Evolutionary conservation across 148 eudicot species (phyloP).

Genomic region (Cornus kousa): DNA sequence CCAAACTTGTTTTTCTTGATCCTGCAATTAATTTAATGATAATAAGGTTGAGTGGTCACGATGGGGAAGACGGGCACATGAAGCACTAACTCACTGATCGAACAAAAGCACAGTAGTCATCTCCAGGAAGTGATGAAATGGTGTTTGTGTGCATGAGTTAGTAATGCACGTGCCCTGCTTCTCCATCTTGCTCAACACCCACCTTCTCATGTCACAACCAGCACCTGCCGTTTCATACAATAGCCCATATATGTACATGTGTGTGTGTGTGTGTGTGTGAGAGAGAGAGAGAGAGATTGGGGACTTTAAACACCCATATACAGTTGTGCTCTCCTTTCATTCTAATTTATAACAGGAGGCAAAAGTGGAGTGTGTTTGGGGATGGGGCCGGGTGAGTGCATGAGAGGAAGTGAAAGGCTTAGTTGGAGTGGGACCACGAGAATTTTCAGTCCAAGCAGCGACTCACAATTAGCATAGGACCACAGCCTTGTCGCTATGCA

Average conservation of each 20-base stretch:
- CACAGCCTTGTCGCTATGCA: conserved; percentile 19
- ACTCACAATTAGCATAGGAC: conserved; percentile 28
- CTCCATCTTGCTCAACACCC: conserved; percentile 94
- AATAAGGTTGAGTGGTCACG: conserved; percentile 77
- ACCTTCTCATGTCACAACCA: conserved; percentile 26
- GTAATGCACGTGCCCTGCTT: conserved; percentile 99
- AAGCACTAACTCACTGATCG: conserved; percentile 61
- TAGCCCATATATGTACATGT: not conserved
- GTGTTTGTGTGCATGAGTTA: conserved; percentile 41
- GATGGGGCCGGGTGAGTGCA: conserved; percentile 13
- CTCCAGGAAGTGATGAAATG: not conserved
- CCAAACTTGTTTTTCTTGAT: not conserved
- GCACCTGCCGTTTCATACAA: not conserved
- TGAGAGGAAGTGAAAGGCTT: conserved; percentile 11
- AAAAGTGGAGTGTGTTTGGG: conserved; percentile 4
- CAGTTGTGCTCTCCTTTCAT: conserved; percentile 5
- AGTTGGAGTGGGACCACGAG: conserved; percentile 16
- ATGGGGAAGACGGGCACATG: conserved; percentile 99
- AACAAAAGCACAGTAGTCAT: not conserved
- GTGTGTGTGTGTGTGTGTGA: not conserved
- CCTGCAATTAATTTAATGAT: not conserved
- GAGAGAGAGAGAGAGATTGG: not conserved
- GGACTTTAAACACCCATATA: conserved; percentile 19
- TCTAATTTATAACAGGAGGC: conserved; percentile 22
- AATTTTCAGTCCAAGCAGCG: conserved; percentile 15